Base-by-base conservation (phyloP, 345 rosid species). In the Cardamine resedifolia region DNA sequence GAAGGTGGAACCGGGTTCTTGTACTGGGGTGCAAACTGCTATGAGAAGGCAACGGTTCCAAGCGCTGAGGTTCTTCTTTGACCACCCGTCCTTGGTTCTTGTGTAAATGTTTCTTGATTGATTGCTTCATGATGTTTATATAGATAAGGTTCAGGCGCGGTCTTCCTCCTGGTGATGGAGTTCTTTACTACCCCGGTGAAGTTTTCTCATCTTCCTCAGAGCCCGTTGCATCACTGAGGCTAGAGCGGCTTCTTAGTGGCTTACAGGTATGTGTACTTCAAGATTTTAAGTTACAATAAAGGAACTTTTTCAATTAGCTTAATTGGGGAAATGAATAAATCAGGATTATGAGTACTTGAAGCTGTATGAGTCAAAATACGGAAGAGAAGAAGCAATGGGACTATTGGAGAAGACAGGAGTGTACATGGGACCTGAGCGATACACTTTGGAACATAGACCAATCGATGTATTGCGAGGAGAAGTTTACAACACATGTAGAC, bases 21-120 rank as follows among this genome's bases (percentile, higher is more conserved):
- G 15, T 95, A 95, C 34, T 95, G 99, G 99, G 99, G 99, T 68
- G 96, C 97, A 75, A 91, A 90, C 82, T 90, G 96, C 78, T 95
- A 95, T 4, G 99, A 91, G 81, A 90, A 87, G 82, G 99, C 97
- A 58, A 89, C 89, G 3, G 83, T 82, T 83, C 88, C 97, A 51
- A 85, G 96, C 56, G 99, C 97, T 4, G 99, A 94, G 96, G 99
- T n/a, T n/a, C n/a, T 94, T 78, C 68, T 26, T 30, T 48, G 64
- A 10, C 68, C 64, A 10, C 68, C 64, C 14, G 24, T 50, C 48
- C 16, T 10, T 48, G 1, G 33, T 57, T 47, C 7, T 11, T n/a
- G 38, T 67, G 33, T 21, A 48, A 58, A 21, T 20, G 31, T 30
- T 31, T 64, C 47, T 48, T 43, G 52, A 44, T 27, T 39, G 38